Evolutionary conservation across 805 yeast species (phyloP).

Genomic region (Aciculoconidium aculeatum): DNA sequence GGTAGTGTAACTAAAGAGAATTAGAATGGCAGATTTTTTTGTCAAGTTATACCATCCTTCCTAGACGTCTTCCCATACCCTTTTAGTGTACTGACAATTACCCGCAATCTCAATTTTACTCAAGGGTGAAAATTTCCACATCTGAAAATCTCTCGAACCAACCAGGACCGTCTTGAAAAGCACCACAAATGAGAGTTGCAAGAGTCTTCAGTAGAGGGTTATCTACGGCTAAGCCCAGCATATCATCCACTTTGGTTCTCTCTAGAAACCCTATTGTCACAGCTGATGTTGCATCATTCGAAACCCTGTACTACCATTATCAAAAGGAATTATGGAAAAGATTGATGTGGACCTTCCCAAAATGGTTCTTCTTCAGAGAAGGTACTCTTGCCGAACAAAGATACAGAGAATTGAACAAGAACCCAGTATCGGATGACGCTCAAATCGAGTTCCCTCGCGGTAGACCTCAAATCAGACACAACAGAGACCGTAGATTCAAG

Average conservation of each 20-base stretch:
- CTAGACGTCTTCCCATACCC: too few species aligned
- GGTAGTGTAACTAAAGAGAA: too few species aligned
- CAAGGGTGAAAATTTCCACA: too few species aligned
- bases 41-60: too few species aligned
- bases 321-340: slow-evolving; percentile 83
- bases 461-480: slow-evolving; percentile 77
- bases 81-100: too few species aligned
- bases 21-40: too few species aligned
- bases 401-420: slow-evolving; percentile 67
- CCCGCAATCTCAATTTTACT: too few species aligned
- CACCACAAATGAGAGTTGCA: slow-evolving; percentile 8
- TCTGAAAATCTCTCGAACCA: background rate
- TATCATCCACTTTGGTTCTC: slow-evolving; percentile 53
- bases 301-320: slow-evolving; percentile 68
- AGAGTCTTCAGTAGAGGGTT: slow-evolving; percentile 9
- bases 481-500: slow-evolving; percentile 81
- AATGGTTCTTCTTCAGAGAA: slow-evolving; percentile 81
- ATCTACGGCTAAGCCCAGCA: slow-evolving; percentile 5
- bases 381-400: slow-evolving; percentile 87
- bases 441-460: slow-evolving; percentile 80
- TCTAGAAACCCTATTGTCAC: slow-evolving; percentile 84
- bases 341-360: slow-evolving; percentile 96
- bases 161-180: background rate
- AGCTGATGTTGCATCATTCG: slow-evolving; percentile 67
- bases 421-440: slow-evolving; percentile 67